Evolutionary conservation across 345 rosid genomes (phyloP), one percentile per base, ranked within the genome.

Genomic region (Dipteronia sinensis): DNA sequence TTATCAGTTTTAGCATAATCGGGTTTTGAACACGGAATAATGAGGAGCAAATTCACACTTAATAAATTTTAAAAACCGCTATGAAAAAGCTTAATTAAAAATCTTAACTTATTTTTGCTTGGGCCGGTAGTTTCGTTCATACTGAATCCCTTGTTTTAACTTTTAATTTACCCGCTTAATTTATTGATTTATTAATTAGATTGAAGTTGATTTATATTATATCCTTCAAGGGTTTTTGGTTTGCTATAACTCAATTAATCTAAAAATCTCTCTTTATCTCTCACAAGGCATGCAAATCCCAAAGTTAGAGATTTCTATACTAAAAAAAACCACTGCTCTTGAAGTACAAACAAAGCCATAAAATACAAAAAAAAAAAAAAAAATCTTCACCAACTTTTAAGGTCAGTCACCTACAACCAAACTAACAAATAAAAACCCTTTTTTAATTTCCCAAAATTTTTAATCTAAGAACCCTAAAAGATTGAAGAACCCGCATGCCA

Each of bases 401-500:
- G 69, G 55, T 59, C 11, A 58, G n/a, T 59, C 51, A 61, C 56
- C 56, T 61, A 72, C 38, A 22, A 40, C 38, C 31, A 58, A 56
- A 19, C n/a, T 56, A 38, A 34, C 38, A 34, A 4, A 34, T 34
- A 34, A 34, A 31, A 22, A 17, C 38, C 6, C 55, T n/a, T 58
- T 83, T 79, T 78, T 34, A 67, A 67, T 79, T 65, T 78, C 62
- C 78, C 75, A 23, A 75, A 77, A 65, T 34, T 75, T 49, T 53
- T 53, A 53, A 4, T 53, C n/a, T 16, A 59, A 59, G 46, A 34
- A 56, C 62, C 64, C 64, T 59, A 59, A 59, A 59, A 59, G 64
- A 59, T 59, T 59, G 25, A 59, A 59, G 27, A 76, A 81, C 72
- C 73, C 85, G 87, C 83, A 84, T 79, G 86, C 64, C 64, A 27